Conservation (phyloP, 148 eudicot species). For the Vaccinium vitisidaea region DNA sequence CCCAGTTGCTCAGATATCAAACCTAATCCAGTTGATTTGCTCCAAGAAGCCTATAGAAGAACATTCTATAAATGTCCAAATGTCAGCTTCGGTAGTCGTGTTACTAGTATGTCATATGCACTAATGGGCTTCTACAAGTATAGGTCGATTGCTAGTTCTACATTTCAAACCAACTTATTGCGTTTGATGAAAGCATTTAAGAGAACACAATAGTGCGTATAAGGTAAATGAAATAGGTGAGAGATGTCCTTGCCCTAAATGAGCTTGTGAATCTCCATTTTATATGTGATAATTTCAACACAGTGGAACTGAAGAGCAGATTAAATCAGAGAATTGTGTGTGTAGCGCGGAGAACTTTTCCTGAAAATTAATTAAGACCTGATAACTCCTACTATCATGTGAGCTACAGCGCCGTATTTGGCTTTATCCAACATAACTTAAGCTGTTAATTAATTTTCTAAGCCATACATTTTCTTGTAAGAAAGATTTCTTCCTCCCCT, state of each 20-base stretch:
- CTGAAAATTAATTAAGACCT: neutral
- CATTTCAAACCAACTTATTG: conserved; percentile 2
- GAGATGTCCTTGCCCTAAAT: neutral
- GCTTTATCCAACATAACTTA: neutral
- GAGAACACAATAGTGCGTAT: neutral
- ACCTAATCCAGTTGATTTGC: neutral
- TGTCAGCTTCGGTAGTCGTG: neutral
- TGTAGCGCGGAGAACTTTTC: neutral
- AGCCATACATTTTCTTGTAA: neutral
- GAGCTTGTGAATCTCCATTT: neutral
- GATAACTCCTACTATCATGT: neutral
- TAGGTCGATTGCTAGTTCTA: neutral
- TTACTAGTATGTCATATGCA: too few species aligned
- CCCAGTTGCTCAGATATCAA: neutral
- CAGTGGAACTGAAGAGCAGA: neutral
- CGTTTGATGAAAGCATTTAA: neutral
- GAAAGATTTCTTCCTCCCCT: neutral
- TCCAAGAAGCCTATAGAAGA: neutral
- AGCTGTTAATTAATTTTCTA: neutral
- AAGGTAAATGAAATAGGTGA: neutral
- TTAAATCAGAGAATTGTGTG: neutral
- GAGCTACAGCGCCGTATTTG: neutral
- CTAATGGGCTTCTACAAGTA: neutral
- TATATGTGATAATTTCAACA: neutral
- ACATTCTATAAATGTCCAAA: neutral